These are phyloP conservation scores for Sporisorium reilianum DNA, from an alignment of 1,284 basidiomycete genomes.

Conservation along the genomic window DNA sequence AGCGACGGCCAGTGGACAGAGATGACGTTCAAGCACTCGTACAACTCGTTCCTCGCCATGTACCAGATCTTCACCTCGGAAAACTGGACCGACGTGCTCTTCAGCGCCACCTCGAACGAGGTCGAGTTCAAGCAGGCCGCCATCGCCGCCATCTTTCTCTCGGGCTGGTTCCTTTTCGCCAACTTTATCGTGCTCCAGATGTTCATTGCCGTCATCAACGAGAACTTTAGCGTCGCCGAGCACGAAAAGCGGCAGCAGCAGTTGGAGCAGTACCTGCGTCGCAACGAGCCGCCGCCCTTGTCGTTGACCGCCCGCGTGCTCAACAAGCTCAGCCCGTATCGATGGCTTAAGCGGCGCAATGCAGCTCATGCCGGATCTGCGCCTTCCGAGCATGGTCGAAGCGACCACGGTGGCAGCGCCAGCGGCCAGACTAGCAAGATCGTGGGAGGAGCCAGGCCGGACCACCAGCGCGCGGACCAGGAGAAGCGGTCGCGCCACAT, in stretches of 20 bases:
- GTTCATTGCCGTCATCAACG: constrained; percentile 98
- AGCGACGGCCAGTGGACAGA: constrained; percentile 68
- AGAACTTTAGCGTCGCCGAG: constrained; percentile 94
- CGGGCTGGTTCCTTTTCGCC: constrained; percentile 89
- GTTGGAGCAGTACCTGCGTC: constrained; percentile 74
- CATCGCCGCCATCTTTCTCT: constrained; percentile 81
- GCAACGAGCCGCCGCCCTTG: constrained; percentile 64
- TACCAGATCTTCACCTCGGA: constrained; percentile 93
- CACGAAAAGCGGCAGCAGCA: constrained; percentile 88
- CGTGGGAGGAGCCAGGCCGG: constrained; percentile 36
- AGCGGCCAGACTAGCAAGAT: constrained; percentile 42
- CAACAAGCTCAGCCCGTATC: constrained; percentile 86
- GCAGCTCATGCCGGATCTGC: constrained; percentile 66
- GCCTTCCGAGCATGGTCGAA: constrained; percentile 21
- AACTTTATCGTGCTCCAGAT: constrained; percentile 97
- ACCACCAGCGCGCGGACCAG: constrained; percentile 23
- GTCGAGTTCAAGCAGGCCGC: constrained; percentile 78
- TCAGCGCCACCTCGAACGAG: constrained; percentile 78
- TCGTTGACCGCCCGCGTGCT: constrained; percentile 71
- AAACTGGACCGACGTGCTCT: constrained; percentile 91
- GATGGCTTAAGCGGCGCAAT: constrained; percentile 76
- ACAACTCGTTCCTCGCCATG: constrained; percentile 87
- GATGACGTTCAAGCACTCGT: constrained; percentile 89
- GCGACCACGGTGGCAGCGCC: constrained; percentile 20
- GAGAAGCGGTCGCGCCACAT: constrained; percentile 29